A percentile compares a stretch with the other conserved stretches of the same genome.
These are phyloP conservation scores for Vanrija sp. DNA, from an alignment of 1,284 basidiomycete genomes.

Conservation along the genomic window DNA sequence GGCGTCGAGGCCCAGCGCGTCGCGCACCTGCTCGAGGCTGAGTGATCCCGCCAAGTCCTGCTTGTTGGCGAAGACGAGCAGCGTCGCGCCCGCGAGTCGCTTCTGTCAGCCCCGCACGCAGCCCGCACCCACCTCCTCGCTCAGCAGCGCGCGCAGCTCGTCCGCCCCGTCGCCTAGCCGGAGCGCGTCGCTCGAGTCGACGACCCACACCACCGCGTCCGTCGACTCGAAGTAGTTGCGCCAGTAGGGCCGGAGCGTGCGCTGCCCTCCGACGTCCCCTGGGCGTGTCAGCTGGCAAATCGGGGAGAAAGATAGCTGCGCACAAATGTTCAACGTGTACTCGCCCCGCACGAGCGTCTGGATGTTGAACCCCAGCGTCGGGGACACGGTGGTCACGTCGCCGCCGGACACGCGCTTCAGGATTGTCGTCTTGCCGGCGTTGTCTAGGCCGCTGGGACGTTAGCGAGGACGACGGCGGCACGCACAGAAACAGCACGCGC, in stretches of 20 bases:
- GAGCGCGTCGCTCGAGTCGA: slow-evolving; percentile 87
- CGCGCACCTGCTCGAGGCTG: slow-evolving; percentile 72
- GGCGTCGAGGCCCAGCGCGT: slow-evolving; percentile 65
- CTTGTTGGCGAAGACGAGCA: slow-evolving; percentile 98
- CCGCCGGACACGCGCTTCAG: slow-evolving; percentile 89
- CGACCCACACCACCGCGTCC: slow-evolving; percentile 97
- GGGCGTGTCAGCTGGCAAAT: neutral
- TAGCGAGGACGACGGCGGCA: slow-evolving; percentile 4
- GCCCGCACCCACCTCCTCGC: slow-evolving; percentile 74
- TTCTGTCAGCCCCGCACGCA: slow-evolving; percentile 42
- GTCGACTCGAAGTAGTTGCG: slow-evolving; percentile 99
- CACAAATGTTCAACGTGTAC: slow-evolving; percentile 93
- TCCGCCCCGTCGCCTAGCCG: slow-evolving; percentile 83
- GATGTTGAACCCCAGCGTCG: slow-evolving; percentile 98
- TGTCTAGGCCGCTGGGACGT: slow-evolving; percentile 83
- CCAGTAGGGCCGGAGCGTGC: slow-evolving; percentile 95
- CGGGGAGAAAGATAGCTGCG: slow-evolving; percentile 34
- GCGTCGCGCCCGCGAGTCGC: slow-evolving; percentile 87
- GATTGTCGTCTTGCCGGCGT: slow-evolving; percentile 98
- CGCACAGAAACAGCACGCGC: slow-evolving; percentile 90
- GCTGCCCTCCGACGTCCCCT: slow-evolving; percentile 99
- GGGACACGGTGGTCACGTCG: slow-evolving; percentile 79
- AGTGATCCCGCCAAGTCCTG: slow-evolving; percentile 90
- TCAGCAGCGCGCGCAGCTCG: slow-evolving; percentile 78
- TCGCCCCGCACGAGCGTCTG: slow-evolving; percentile 87